Evolutionary conservation across 805 yeast genomes (phyloP), one percentile per base, ranked within the genome.

Genomic region (Starmerella bacillaris): DNA sequence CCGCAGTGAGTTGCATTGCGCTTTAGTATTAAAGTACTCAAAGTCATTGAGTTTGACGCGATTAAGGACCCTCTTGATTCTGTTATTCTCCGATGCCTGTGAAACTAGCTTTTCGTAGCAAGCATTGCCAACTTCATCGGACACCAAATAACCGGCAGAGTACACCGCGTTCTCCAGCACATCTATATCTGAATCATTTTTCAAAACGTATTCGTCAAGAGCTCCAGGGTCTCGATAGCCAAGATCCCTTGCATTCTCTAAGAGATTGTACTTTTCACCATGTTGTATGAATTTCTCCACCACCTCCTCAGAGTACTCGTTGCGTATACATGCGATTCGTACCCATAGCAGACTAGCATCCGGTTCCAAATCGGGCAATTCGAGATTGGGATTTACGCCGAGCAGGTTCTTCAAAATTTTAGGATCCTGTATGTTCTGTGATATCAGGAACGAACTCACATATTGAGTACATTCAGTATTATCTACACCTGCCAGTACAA

Each of bases 91-190:
- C 2, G 38, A 19, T 1, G 43, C 39, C 0, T 27, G 24, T 7
- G 30, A 21, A 3, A 43, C 36, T 1, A 46, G 30, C 11, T 21
- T n/a, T 21, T 21, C n/a, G 4, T 43, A 33, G 5, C 40, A 37
- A 9, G 4, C 12, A 1, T 5, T 11, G 3, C 45, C 44, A 2
- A 27, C 31, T 5, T 31, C 34, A 3, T 29, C 33, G 3, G 35
- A 26, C 2, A 46, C 40, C 7, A 46, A 31, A 1, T 24, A 18
- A 5, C 33, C 39, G 11, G 27, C 33, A 3, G 49, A 46, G 1
- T 29, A 24, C 1, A 38, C 37, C 2, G 43, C 44, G 6, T 37
- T 40, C 4, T 19, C 30, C 1, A 42, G 35, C 6, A 38, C 32
- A 3, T 27, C 27, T 7, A 28, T 19, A 15, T 31, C 30, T 11